Evolutionary conservation across 495 filamentous ascomycete species (phyloP), one percentile per base, ranked within the genome.

Genomic region (Neurospora sp.): DNA sequence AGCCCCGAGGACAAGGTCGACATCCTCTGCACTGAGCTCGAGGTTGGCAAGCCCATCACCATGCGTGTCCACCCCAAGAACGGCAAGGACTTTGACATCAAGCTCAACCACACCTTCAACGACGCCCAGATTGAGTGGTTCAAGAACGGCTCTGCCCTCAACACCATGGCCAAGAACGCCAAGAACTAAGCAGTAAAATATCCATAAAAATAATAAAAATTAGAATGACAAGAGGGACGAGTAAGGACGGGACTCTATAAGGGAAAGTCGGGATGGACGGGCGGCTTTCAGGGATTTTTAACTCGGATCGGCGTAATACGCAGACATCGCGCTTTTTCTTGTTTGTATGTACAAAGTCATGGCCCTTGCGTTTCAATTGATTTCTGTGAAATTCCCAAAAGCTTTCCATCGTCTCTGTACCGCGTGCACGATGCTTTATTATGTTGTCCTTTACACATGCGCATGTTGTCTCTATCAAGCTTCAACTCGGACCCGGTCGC

Each of bases 51-150:
- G 89, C 96, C 96, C 77, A 86, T 99, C 79, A 98, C 94, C 70
- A 88, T 98, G 82, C 87, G 86, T 76, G 93, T 99, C 71, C 93
- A 98, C 86, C 94, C 94, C 78, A 92, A 92, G 86, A 87, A 94
- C 75, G 94, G 93, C 78, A 76, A 88, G 79, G 35, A 89, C 6
- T 98, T 90, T 85, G 93, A 98, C 72, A 81, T 95, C 75, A 88
- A 92, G 86, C 90, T 99, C 70, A 85, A 85, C 79, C 96, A 99
- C 85, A 98, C 96, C 76, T 99, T 97, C 91, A 99, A 99, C 86
- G 93, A 92, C 82, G 88, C 90, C 73, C 96, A 99, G 87, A 93
- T 98, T 72, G 89, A 96, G 86, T 99, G 96, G 96, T 99, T 99
- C 90, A 92, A 92, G 85, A 93, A 98, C 80, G 96, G 96, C 74